Evolutionary conservation across 805 yeast genomes (phyloP).

Genomic region (Ogataea thermomethanolica): DNA sequence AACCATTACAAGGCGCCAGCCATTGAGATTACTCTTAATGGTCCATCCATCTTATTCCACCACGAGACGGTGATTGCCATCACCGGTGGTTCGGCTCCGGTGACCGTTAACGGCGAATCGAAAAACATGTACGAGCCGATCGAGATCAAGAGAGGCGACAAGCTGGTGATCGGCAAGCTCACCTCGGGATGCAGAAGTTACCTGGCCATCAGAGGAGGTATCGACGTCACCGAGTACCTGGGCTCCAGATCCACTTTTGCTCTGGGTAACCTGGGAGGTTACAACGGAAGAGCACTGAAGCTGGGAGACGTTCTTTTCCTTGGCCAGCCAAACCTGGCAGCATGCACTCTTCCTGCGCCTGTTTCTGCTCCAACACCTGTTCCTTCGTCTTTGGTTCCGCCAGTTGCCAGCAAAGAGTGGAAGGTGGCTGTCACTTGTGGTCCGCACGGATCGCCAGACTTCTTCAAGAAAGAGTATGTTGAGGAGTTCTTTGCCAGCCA

Average conservation of each 20-base stretch:
- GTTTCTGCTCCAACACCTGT: conserved; percentile 56
- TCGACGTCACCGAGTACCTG: conserved; percentile 89
- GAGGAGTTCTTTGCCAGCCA: conserved; percentile 67
- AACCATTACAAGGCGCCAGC: conserved; percentile 82
- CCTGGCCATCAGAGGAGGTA: conserved; percentile 86
- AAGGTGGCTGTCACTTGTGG: conserved; percentile 91
- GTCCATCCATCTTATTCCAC: conserved; percentile 86
- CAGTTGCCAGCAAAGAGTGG: conserved; percentile 59
- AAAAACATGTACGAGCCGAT: conserved; percentile 73
- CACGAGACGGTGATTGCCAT: conserved; percentile 72
- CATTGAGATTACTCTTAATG: conserved; percentile 80
- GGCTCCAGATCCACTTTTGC: conserved; percentile 98
- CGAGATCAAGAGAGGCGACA: conserved; percentile 68
- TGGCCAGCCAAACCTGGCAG: conserved; percentile 68
- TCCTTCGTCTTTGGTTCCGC: conserved; percentile 56
- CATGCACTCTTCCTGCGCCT: conserved; percentile 72
- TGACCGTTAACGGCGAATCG: conserved; percentile 58
- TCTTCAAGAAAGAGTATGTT: conserved; percentile 74
- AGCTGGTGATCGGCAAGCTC: conserved; percentile 76
- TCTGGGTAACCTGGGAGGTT: conserved; percentile 88
- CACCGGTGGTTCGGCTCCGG: conserved; percentile 79
- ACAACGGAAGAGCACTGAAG: conserved; percentile 87
- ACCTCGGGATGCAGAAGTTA: conserved; percentile 84
- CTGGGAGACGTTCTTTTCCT: conserved; percentile 88
- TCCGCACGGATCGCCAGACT: conserved; percentile 97